Evolutionary conservation across 2,329 filamentous ascomycete genomes (phyloP).

Genomic region (Periconia sp.): DNA sequence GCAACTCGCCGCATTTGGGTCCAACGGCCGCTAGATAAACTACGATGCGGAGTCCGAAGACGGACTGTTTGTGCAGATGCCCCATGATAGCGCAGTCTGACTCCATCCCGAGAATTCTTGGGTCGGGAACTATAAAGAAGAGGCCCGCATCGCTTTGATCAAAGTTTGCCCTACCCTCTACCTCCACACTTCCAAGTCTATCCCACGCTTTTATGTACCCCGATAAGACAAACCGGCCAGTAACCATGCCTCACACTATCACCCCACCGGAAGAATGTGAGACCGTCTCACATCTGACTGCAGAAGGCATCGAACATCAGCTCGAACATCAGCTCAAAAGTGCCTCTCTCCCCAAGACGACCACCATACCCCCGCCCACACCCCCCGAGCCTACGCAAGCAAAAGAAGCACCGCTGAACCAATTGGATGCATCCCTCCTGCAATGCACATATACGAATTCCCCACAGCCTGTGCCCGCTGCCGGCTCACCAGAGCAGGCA

Average conservation of each 20-base stretch:
- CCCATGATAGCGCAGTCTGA: too few relatives aligned
- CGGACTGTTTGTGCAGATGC: too few relatives aligned
- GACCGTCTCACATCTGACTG: slow-evolving; percentile 37
- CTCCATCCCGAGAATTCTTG: too few relatives aligned
- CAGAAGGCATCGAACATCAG: slow-evolving; percentile 37
- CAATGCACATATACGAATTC: slow-evolving; percentile 48
- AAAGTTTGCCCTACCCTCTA: too few relatives aligned
- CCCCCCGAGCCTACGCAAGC: slow-evolving; percentile 7
- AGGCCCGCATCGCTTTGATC: too few relatives aligned
- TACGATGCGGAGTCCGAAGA: too few relatives aligned
- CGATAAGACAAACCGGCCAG: not conserved
- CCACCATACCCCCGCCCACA: slow-evolving; percentile 32
- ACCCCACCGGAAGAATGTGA: slow-evolving; percentile 35
- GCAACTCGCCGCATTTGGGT: too few relatives aligned
- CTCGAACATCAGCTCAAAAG: slow-evolving; percentile 36
- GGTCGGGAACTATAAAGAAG: too few relatives aligned
- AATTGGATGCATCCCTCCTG: slow-evolving; percentile 53
- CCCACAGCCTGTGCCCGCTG: slow-evolving; percentile 50
- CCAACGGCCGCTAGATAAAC: too few relatives aligned
- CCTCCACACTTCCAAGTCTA: too few relatives aligned
- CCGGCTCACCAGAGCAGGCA: slow-evolving; percentile 47
- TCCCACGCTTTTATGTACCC: not conserved
- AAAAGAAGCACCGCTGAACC: slow-evolving; percentile 32
- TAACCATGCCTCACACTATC: slow-evolving; percentile 39
- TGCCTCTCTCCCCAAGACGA: slow-evolving; percentile 26